Conservation (phyloP, 2,329 filamentous ascomycete species). For the Pseudocercospora fijiensis region DNA sequence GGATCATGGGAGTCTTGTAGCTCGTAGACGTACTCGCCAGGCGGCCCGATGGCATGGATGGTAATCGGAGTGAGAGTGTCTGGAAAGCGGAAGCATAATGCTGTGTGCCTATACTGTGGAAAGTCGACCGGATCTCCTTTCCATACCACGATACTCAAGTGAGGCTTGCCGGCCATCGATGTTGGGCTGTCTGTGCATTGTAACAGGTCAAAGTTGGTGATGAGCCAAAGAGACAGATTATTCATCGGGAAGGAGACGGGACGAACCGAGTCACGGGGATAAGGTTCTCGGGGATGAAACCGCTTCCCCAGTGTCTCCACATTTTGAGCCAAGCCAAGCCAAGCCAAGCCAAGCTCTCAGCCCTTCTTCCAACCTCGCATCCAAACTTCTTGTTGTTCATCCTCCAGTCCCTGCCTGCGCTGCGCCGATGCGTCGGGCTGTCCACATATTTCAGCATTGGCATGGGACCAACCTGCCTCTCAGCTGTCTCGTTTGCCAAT, state of each 20-base stretch:
- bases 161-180: background rate
- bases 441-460: background rate
- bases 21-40: conserved; percentile 14
- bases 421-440: background rate
- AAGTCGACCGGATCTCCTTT: conserved; percentile 17
- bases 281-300: no score
- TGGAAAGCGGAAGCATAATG: conserved; percentile 16
- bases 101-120: conserved; percentile 18
- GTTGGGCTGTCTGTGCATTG: background rate
- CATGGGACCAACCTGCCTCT: background rate
- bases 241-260: no score
- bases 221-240: background rate
- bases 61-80: conserved; percentile 4
- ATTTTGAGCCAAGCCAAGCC: no score
- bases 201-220: background rate
- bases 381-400: background rate
- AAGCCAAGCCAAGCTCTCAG: no score
- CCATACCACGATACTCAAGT: conserved; percentile 13
- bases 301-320: no score
- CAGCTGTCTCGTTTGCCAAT: background rate
- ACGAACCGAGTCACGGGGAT: background rate
- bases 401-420: background rate
- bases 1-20: background rate
- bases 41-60: conserved; percentile 9
- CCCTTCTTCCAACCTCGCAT: background rate